These are phyloP conservation scores for Fusarium papillatum DNA, from an alignment of 2,329 filamentous ascomycete species.

Conservation along the genomic window DNA sequence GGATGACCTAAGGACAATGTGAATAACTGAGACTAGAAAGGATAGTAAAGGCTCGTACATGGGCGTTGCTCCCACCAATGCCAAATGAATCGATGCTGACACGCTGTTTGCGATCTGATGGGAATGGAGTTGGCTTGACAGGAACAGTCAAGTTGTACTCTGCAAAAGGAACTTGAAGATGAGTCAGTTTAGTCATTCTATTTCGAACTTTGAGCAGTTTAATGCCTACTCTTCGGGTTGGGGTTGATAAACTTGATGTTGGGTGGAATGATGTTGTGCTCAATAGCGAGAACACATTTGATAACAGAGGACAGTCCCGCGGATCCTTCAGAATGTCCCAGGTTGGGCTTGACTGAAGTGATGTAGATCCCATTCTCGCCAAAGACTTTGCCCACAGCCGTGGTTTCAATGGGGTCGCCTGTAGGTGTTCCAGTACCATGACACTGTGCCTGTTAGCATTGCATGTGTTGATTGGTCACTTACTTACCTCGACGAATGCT, in stretches of 20 bases:
- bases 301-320: slow-evolving; percentile 43
- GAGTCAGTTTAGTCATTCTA: background rate
- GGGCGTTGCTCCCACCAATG: slow-evolving; percentile 45
- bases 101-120: background rate
- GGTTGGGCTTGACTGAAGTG: slow-evolving; percentile 55
- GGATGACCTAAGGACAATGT: slow-evolving; percentile 20
- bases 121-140: slow-evolving; percentile 23
- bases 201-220: background rate
- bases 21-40: background rate
- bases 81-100: slow-evolving; percentile 47
- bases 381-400: slow-evolving; percentile 15
- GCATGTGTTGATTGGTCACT: too few relatives aligned
- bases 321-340: slow-evolving; percentile 47
- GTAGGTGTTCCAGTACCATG: slow-evolving; percentile 43
- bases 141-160: slow-evolving; percentile 24
- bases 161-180: background rate
- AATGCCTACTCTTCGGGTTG: slow-evolving; percentile 40
- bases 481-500: slow-evolving; percentile 12
- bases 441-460: background rate
- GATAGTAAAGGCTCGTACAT: slow-evolving; percentile 8
- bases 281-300: slow-evolving; percentile 41
- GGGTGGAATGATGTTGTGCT: slow-evolving; percentile 39
- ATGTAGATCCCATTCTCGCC: background rate
- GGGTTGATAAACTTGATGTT: slow-evolving; percentile 37
- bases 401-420: slow-evolving; percentile 32